Evolutionary conservation across 306 rosid genomes (phyloP).

Genomic region (Vigna unguiculata): DNA sequence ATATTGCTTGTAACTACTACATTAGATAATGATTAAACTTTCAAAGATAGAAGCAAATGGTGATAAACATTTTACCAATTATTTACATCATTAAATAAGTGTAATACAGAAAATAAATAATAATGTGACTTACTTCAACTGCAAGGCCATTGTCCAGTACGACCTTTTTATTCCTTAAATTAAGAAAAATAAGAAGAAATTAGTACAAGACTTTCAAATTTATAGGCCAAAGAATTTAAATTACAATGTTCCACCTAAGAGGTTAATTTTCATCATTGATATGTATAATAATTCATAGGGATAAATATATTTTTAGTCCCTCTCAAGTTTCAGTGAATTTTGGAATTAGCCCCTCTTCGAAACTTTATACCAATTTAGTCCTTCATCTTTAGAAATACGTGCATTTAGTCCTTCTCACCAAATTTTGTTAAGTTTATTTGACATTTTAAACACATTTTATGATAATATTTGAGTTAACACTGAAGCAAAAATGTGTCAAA

Average conservation of each 20-base stretch:
- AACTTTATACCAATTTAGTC: no score
- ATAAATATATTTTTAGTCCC: no score
- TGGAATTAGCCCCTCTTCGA: no score
- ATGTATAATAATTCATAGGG: conserved; percentile 26
- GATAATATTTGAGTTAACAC: no score
- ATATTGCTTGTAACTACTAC: background rate
- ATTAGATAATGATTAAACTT: conserved; percentile 20
- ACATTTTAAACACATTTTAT: no score
- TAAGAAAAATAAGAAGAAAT: conserved; percentile 4
- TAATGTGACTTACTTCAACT: conserved; percentile 71
- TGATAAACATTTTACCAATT: conserved; percentile 1
- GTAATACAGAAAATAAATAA: conserved; percentile 27
- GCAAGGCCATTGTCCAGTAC: conserved; percentile 74
- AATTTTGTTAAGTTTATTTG: no score
- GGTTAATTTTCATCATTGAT: background rate
- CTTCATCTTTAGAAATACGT: no score
- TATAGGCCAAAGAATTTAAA: conserved; percentile 31
- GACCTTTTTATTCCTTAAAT: conserved; percentile 75
- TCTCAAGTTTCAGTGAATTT: no score
- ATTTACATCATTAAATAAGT: conserved; percentile 25
- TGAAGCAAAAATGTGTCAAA: no score
- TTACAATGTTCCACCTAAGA: background rate
- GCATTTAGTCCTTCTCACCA: no score
- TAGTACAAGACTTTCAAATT: conserved; percentile 32
- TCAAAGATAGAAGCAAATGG: conserved; percentile 13